Evolutionary conservation across 345 rosid genomes (phyloP).

Genomic region (Durio zibethinus): DNA sequence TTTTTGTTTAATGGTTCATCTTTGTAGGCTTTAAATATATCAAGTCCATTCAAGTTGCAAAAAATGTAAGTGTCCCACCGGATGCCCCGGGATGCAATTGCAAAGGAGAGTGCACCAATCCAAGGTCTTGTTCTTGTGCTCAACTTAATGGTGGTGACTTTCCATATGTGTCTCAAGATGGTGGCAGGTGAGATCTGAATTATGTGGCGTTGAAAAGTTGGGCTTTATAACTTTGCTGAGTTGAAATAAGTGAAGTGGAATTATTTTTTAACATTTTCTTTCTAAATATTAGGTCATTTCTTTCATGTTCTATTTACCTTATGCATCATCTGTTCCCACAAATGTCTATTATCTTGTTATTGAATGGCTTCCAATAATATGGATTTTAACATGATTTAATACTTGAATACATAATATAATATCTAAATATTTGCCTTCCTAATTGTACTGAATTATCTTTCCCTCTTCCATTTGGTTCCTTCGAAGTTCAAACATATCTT

Average conservation of each 20-base stretch:
- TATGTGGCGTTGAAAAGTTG: not conserved
- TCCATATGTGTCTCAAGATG: constrained; percentile 51
- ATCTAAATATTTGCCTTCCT: too few relatives aligned
- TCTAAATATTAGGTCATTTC: not conserved
- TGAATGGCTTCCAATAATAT: not conserved
- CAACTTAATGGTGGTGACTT: constrained; percentile 53
- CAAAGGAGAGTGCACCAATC: constrained; percentile 43
- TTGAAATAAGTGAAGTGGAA: not conserved
- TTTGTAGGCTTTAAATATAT: constrained; percentile 46
- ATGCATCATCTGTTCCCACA: not conserved
- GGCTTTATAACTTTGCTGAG: not conserved
- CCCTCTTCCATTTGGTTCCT: too few relatives aligned
- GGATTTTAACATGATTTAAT: not conserved
- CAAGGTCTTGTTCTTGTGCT: constrained; percentile 55
- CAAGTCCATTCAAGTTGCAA: constrained; percentile 38
- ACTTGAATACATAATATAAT: not conserved
- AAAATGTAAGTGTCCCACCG: constrained; percentile 39
- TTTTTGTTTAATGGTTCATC: not conserved
- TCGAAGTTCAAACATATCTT: too few relatives aligned
- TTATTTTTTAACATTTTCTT: not conserved
- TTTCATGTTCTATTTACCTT: not conserved
- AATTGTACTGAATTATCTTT: too few relatives aligned
- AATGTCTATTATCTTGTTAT: not conserved
- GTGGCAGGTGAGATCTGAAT: constrained; percentile 49
- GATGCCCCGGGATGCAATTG: constrained; percentile 41